phyloP scores from a whole-genome alignment of 2,329 filamentous ascomycete genomes.

The Mariannaea sp. region DNA sequence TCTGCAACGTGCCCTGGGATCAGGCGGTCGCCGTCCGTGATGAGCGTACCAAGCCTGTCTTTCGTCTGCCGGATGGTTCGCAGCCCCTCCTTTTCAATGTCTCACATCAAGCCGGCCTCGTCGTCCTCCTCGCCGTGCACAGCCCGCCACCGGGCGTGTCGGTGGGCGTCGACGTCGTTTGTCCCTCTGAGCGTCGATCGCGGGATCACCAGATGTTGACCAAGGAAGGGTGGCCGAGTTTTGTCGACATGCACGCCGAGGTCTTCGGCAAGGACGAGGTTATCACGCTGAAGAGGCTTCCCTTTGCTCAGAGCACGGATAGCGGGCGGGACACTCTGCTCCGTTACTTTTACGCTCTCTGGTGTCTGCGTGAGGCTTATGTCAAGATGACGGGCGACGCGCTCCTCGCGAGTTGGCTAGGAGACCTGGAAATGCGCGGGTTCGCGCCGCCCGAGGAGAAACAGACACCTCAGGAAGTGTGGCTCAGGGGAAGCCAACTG shows the following conservation, averaged over 20 bases:
- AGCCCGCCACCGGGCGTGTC: slow-evolving; percentile 45
- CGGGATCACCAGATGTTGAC: slow-evolving; percentile 63
- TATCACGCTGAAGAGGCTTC: slow-evolving; percentile 62
- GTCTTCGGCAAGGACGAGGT: slow-evolving; percentile 69
- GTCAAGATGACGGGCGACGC: slow-evolving; percentile 84
- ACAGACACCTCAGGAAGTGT: slow-evolving; percentile 38
- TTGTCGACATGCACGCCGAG: slow-evolving; percentile 73
- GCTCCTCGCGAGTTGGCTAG: slow-evolving; percentile 73
- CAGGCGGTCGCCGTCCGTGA: slow-evolving; percentile 61
- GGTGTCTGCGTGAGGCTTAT: slow-evolving; percentile 80
- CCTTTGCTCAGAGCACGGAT: slow-evolving; percentile 31
- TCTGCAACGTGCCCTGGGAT: slow-evolving; percentile 64
- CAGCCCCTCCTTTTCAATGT: slow-evolving; percentile 72
- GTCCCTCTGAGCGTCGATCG: slow-evolving; percentile 69
- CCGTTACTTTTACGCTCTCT: slow-evolving; percentile 75
- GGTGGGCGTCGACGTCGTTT: slow-evolving; percentile 78
- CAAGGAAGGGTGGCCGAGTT: slow-evolving; percentile 65
- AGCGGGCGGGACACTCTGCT: slow-evolving; percentile 59
- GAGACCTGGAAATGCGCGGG: slow-evolving; percentile 68
- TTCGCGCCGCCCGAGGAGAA: slow-evolving; percentile 60
- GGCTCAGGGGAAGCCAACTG: slow-evolving; percentile 38
- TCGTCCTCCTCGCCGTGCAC: slow-evolving; percentile 64
- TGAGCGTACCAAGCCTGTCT: slow-evolving; percentile 59
- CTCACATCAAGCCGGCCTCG: slow-evolving; percentile 77
- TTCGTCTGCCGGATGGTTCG: slow-evolving; percentile 52